These are phyloP conservation scores for Casuarina glauca DNA, from an alignment of 306 rosid genomes.

Conservation along the genomic window DNA sequence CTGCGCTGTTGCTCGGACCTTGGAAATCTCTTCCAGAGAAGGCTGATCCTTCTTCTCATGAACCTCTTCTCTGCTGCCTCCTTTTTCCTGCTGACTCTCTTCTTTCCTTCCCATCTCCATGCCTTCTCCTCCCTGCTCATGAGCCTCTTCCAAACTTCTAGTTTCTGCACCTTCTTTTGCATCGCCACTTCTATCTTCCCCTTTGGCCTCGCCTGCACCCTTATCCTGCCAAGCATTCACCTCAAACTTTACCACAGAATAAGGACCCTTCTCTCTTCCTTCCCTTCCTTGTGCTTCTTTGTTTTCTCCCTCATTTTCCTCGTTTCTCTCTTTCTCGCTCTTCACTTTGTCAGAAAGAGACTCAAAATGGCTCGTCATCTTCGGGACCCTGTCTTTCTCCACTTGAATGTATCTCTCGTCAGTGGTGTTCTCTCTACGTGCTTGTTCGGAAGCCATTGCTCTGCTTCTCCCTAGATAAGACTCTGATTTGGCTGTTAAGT, in stretches of 20 bases:
- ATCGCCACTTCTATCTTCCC: neutral
- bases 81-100: neutral
- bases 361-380: constrained; percentile 48
- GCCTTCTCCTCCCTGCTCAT: neutral
- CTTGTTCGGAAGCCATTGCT: constrained; percentile 62
- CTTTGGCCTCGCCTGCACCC: constrained; percentile 12
- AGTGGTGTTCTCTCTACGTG: constrained; percentile 44
- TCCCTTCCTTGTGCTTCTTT: constrained; percentile 26
- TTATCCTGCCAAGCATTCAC: constrained; percentile 19
- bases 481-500: neutral
- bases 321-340: constrained; percentile 16
- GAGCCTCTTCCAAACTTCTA: neutral
- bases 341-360: constrained; percentile 47
- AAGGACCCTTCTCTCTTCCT: constrained; percentile 4
- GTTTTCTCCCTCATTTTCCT: constrained; percentile 19
- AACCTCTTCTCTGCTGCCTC: neutral
- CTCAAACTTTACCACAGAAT: constrained; percentile 26
- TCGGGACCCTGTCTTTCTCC: constrained; percentile 54
- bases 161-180: constrained; percentile 5
- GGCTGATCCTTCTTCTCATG: constrained; percentile 1
- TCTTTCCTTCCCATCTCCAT: neutral
- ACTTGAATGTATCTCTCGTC: constrained; percentile 38
- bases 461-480: no score
- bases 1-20: constrained; percentile 41
- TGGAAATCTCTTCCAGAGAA: constrained; percentile 46